Percentiles rank a stretch among this genome's conserved stretches.
Conservation (phyloP, 208 protist genomes). For the Histomonas meleagridis region DNA sequence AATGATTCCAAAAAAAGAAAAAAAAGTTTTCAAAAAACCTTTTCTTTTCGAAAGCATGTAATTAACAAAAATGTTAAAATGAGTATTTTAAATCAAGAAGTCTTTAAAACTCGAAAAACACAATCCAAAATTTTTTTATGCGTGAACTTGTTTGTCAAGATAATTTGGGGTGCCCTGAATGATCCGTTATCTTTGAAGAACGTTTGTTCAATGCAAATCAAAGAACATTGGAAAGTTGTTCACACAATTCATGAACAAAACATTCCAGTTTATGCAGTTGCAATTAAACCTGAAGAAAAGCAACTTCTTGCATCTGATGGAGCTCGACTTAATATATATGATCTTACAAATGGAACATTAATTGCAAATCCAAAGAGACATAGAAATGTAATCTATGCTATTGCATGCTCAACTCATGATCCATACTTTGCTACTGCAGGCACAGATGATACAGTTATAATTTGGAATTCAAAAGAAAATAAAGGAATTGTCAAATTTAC, state of each 20-base stretch:
- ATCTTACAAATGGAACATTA: neutral
- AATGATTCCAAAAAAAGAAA: too few relatives aligned
- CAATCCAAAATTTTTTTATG: too few relatives aligned
- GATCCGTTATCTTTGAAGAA: too few relatives aligned
- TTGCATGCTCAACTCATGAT: neutral
- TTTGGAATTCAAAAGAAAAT: slow-evolving; percentile 20
- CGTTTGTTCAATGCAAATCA: slow-evolving; percentile 32
- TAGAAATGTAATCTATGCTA: neutral
- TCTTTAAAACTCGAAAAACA: too few relatives aligned
- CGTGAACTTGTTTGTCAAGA: too few relatives aligned
- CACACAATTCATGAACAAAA: neutral
- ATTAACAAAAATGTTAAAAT: too few relatives aligned
- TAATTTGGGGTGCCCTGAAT: too few relatives aligned
- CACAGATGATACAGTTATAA: neutral
- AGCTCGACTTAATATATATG: neutral
- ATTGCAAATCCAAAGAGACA: neutral
- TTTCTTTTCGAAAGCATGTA: too few relatives aligned
- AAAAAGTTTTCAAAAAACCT: too few relatives aligned
- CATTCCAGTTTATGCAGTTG: neutral
- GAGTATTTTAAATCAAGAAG: too few relatives aligned
- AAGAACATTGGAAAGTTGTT: neutral
- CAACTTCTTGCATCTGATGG: neutral
- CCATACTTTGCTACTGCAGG: slow-evolving; percentile 24
- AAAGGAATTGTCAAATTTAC: slow-evolving; percentile 15
- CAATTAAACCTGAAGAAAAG: neutral